These are phyloP conservation scores for Lasiosphaeris hirsuta DNA, from an alignment of 495 filamentous ascomycete genomes.

Conservation along the genomic window DNA sequence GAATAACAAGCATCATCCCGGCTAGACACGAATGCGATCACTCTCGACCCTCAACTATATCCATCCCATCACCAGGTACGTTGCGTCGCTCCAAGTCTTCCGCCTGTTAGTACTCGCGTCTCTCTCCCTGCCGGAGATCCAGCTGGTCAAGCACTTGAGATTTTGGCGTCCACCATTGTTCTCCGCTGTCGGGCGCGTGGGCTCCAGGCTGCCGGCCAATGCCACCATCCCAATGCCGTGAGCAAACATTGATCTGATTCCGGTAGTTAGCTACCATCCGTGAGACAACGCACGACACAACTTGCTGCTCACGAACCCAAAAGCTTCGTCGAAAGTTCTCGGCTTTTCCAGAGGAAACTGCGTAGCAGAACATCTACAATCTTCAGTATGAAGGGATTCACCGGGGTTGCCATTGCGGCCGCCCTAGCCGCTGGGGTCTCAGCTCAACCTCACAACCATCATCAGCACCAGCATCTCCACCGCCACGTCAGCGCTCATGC, in stretches of 20 bases:
- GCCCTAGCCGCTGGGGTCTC: conserved; percentile 38
- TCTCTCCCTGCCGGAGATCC: neutral
- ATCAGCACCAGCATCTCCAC: conserved; percentile 37
- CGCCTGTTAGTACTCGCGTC: neutral
- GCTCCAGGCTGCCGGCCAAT: too few species aligned
- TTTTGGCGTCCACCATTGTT: too few species aligned
- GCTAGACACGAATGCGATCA: conserved; percentile 3
- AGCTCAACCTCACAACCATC: conserved; percentile 49
- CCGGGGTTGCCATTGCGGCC: conserved; percentile 47
- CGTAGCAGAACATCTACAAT: neutral
- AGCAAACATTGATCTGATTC: neutral
- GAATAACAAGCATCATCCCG: conserved; percentile 17
- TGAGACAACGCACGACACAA: too few species aligned
- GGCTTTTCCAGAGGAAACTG: neutral
- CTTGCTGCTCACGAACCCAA: too few species aligned
- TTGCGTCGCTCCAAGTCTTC: neutral
- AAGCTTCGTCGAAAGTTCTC: neutral
- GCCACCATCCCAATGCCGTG: neutral
- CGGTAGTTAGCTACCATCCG: neutral
- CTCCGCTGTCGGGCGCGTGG: too few species aligned
- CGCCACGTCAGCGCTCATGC: conserved; percentile 35
- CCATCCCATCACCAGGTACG: conserved; percentile 15
- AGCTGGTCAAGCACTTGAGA: too few species aligned
- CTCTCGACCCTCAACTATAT: conserved; percentile 17
- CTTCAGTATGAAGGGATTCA: conserved; percentile 48